These are phyloP conservation scores for Trametopsis cervina DNA, from an alignment of 768 basidiomycete genomes.

Conservation along the genomic window DNA sequence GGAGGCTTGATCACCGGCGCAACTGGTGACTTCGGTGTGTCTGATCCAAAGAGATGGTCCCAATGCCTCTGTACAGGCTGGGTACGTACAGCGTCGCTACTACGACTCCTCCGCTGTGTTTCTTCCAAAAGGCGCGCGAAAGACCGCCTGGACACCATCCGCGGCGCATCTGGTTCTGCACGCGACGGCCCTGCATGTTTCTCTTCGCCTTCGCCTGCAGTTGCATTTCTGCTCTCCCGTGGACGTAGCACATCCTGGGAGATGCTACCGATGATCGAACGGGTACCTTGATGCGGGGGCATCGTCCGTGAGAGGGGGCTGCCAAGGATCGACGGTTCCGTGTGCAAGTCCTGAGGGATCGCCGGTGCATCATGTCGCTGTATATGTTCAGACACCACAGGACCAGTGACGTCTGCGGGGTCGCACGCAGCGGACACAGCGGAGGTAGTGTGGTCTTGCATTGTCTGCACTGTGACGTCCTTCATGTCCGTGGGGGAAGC, in stretches of 20 bases:
- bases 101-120: not conserved
- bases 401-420: too few species aligned
- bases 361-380: not conserved
- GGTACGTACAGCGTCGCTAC: too few species aligned
- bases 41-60: not conserved
- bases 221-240: not conserved
- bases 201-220: not conserved
- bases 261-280: not conserved
- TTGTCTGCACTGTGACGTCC: not conserved
- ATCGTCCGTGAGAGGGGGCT: too few species aligned
- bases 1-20: not conserved
- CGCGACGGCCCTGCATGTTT: not conserved
- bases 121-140: not conserved
- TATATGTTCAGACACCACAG: too few species aligned
- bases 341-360: too few species aligned
- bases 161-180: not conserved
- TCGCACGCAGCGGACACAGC: not conserved
- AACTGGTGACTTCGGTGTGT: not conserved
- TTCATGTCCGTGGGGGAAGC: constrained; percentile 1
- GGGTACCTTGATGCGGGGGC: not conserved
- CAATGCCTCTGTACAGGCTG: not conserved
- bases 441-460: not conserved
- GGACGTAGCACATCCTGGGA: not conserved
- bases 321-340: too few species aligned
- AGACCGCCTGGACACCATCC: not conserved